phyloP scores from a whole-genome alignment of 345 rosid genomes.

The Arabis alpina region DNA sequence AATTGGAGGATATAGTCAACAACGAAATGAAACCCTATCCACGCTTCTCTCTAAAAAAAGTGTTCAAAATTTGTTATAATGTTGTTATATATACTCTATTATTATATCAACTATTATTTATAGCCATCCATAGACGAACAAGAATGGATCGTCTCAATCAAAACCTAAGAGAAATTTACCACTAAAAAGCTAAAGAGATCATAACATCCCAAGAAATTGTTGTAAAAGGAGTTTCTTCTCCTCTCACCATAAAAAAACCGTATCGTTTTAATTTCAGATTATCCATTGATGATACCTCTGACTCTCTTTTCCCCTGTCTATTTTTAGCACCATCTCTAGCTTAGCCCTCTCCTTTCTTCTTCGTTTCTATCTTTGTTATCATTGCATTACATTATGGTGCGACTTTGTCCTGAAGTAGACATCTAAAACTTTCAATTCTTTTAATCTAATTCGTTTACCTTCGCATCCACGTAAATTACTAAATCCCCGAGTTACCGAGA shows the following conservation, averaged over 20 bases:
- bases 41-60: slow-evolving; percentile 37
- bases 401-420: slow-evolving; percentile 37
- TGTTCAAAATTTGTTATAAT: slow-evolving; percentile 44
- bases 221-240: slow-evolving; percentile 20
- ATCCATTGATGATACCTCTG: slow-evolving; percentile 42
- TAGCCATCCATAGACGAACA: slow-evolving; percentile 26
- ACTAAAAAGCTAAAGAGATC: slow-evolving; percentile 3
- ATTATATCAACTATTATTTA: slow-evolving; percentile 24
- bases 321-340: slow-evolving; percentile 33
- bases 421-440: not conserved
- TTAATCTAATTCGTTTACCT: not conserved
- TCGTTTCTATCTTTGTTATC: slow-evolving; percentile 36
- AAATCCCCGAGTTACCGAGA: slow-evolving; percentile 3
- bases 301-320: slow-evolving; percentile 37
- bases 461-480: slow-evolving; percentile 21
- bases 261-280: slow-evolving; percentile 34
- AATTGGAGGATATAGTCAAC: slow-evolving; percentile 54
- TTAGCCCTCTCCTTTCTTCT: slow-evolving; percentile 28
- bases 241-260: slow-evolving; percentile 32
- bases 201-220: slow-evolving; percentile 2
- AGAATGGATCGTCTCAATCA: slow-evolving; percentile 3
- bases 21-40: slow-evolving; percentile 44
- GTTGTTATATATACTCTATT: slow-evolving; percentile 26
- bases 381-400: slow-evolving; percentile 33
- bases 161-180: slow-evolving; percentile 24